phyloP scores from a whole-genome alignment of 2,329 filamentous ascomycete genomes.

The Ilyonectria destructans region DNA sequence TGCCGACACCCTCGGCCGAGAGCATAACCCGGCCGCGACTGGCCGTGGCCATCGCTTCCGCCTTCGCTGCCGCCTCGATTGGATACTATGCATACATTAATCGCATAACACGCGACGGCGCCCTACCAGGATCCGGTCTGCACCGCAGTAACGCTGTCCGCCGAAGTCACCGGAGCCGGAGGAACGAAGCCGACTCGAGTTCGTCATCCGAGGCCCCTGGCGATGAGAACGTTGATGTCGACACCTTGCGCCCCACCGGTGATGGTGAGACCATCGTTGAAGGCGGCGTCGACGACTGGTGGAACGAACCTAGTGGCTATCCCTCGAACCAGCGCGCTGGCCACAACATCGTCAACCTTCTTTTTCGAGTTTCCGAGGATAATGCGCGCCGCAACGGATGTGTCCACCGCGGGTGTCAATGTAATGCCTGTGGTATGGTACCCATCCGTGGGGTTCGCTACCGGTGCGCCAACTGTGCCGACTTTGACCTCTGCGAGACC shows the following conservation, averaged over 20 bases:
- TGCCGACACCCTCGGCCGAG: conserved; percentile 66
- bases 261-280: conserved; percentile 60
- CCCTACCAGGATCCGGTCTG: conserved; percentile 58
- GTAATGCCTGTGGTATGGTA: conserved; percentile 89
- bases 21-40: conserved; percentile 70
- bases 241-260: conserved; percentile 50
- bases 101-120: conserved; percentile 47
- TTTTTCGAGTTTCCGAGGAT: conserved; percentile 95
- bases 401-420: conserved; percentile 92
- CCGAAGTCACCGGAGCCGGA: conserved; percentile 59
- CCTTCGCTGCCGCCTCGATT: conserved; percentile 70
- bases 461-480: conserved; percentile 94
- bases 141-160: conserved; percentile 80
- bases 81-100: conserved; percentile 72
- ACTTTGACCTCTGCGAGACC: conserved; percentile 95
- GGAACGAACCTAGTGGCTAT: conserved; percentile 60
- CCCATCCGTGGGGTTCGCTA: conserved; percentile 95
- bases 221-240: conserved; percentile 63
- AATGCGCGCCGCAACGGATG: conserved; percentile 91
- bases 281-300: conserved; percentile 67
- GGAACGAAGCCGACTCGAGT: conserved; percentile 59
- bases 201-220: conserved; percentile 59
- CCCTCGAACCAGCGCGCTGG: conserved; percentile 69
- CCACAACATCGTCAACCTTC: conserved; percentile 86
- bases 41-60: conserved; percentile 70